These are phyloP conservation scores for Solanum bukasovii DNA, from an alignment of 257 asterid species.

Conservation along the genomic window DNA sequence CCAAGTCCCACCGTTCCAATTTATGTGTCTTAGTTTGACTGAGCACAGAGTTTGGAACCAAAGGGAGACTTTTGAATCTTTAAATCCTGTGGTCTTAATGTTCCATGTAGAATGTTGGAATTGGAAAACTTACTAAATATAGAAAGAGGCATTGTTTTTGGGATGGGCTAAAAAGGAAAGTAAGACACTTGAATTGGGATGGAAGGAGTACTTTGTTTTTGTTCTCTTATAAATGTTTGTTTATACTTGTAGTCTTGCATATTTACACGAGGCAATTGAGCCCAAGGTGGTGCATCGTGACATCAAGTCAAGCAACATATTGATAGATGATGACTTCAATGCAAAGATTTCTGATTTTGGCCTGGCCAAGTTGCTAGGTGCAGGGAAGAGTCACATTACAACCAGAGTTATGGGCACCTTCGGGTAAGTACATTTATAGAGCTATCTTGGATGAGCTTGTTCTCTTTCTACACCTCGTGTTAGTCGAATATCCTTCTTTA, in stretches of 20 bases:
- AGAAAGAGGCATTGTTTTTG: neutral
- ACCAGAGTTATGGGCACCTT: conserved; percentile 95
- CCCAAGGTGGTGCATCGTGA: conserved; percentile 88
- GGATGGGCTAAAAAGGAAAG: neutral
- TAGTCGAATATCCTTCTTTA: neutral
- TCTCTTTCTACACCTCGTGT: neutral
- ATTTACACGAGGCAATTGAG: conserved; percentile 76
- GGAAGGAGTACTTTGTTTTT: neutral
- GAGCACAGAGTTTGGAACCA: neutral
- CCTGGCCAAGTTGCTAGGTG: conserved; percentile 74
- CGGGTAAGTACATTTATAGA: conserved; percentile 38
- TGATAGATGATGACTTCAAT: conserved; percentile 66
- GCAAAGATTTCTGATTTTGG: conserved; percentile 90
- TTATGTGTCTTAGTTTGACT: neutral
- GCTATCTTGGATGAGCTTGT: neutral
- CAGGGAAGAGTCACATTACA: conserved; percentile 70
- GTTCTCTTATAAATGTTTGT: neutral
- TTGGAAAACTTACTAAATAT: neutral
- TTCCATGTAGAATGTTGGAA: neutral
- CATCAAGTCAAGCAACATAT: conserved; percentile 77
- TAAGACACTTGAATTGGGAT: neutral
- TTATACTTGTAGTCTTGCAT: conserved; percentile 50
- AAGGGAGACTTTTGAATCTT: neutral
- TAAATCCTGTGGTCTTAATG: neutral
- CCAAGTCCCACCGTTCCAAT: neutral